Base-by-base conservation (phyloP, 768 basidiomycete genomes). In the Suillus paluster region DNA sequence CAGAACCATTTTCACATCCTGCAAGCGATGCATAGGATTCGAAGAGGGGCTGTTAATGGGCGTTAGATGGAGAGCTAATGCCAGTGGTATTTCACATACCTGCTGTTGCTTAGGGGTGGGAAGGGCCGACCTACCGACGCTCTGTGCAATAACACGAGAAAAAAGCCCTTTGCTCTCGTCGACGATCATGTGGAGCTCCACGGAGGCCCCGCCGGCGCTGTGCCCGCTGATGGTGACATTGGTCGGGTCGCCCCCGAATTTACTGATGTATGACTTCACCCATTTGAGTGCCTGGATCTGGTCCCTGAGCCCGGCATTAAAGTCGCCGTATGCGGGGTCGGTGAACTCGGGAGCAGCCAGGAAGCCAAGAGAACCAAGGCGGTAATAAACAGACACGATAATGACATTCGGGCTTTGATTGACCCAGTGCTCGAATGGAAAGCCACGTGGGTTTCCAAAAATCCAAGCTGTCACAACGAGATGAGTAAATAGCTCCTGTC, bases 341-440 rank as follows among this genome's bases (percentile, higher is more conserved):
- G 66, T 58, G 58, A 88, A 80, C 27, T 80, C 83, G 1, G 87
- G 84, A 10, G 75, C 68, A 1, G 85, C 71, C 25, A 88, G 81
- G 76, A 89, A 90, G 30, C 89, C 89, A 66, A 90, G 81, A 0
- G 85, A 82, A 57, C 81, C 80, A 30, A 90, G 80, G 15, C 85
- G 84, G 70, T 89, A 89, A 70, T 91, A 87, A 10, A 88, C 81
- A 0, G 88, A 86, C 10, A 88, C 87, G 58, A 88, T 78, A 42
- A 89, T 81, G 36, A 89, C 82, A 60, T 85, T 82, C 3, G 86
- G 86, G 30, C 79, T 83, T 66, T 88, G 86, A 48, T 87, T 75
- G 57, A 90, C 74, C 87, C 87, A 89, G 65, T 80, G 76, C 66
- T 88, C 82, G 68, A 88, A 89, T 2, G 88, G 86, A 85, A 84